Percentiles rank a stretch among this genome's conserved stretches.
Evolutionary conservation across 2,329 filamentous ascomycete genomes (phyloP).

Genomic region (Diaporthe sp.): DNA sequence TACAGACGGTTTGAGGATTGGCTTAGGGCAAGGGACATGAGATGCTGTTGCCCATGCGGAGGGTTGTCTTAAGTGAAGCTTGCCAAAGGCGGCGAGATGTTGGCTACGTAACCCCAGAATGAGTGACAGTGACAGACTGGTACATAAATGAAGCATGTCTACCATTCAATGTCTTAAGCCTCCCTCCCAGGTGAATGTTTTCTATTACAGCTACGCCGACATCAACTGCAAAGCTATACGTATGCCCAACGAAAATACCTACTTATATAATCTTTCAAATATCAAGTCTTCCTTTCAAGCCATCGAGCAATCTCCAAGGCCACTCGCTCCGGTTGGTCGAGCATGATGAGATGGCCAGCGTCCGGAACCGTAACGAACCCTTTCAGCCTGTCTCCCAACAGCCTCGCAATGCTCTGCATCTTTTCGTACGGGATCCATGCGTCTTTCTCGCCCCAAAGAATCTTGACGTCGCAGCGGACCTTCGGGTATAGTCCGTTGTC

Average conservation of each 20-base stretch:
- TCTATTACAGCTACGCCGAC: not conserved
- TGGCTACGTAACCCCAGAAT: rapidly evolving
- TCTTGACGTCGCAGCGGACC: conserved; percentile 14
- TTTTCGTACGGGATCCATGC: conserved; percentile 1
- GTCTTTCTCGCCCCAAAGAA: conserved; percentile 3
- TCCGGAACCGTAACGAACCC: conserved; percentile 4
- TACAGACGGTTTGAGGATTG: too few species aligned
- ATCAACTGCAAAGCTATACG: not conserved
- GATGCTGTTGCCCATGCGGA: not conserved
- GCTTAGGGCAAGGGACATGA: too few species aligned
- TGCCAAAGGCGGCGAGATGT: not conserved
- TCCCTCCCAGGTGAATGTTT: not conserved
- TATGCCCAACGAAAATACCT: not conserved
- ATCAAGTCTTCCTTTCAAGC: not conserved
- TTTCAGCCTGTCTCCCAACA: not conserved
- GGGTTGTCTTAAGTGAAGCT: not conserved
- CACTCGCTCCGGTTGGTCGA: conserved; percentile 14
- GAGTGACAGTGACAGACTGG: not conserved
- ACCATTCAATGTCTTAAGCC: too few species aligned
- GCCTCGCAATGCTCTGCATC: not conserved
- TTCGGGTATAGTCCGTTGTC: not conserved
- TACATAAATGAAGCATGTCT: not conserved
- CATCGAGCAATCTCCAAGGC: not conserved
- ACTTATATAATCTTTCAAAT: not conserved
- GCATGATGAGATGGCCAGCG: conserved; percentile 22